These are phyloP conservation scores for Kernera saxatilis DNA, from an alignment of 345 rosid genomes.

Conservation along the genomic window DNA sequence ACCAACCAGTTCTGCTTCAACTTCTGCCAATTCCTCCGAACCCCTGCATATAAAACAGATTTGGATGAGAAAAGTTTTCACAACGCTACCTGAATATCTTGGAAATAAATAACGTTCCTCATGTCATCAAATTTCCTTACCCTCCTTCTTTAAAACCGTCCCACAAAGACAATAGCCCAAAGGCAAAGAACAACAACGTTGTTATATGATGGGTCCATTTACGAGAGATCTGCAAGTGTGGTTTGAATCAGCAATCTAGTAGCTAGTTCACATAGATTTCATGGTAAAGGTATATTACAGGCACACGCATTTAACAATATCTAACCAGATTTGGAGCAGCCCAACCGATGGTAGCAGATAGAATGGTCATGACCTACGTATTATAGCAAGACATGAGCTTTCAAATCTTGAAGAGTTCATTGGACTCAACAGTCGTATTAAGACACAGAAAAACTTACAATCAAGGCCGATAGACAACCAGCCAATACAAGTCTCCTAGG, in stretches of 20 bases:
- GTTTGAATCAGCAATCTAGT: neutral
- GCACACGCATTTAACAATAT: conserved; percentile 5
- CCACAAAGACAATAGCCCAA: conserved; percentile 88
- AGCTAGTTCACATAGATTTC: neutral
- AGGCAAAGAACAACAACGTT: conserved; percentile 74
- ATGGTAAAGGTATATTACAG: neutral
- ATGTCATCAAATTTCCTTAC: conserved; percentile 35
- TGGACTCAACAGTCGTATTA: neutral
- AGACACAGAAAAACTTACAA: conserved; percentile 39
- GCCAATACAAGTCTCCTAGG: conserved; percentile 87
- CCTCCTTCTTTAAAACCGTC: conserved; percentile 68
- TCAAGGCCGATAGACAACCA: conserved; percentile 70
- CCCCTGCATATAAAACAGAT: conserved; percentile 39
- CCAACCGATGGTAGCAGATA: conserved; percentile 84
- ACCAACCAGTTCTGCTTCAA: conserved; percentile 79
- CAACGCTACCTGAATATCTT: too few species aligned
- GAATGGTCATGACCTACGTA: conserved; percentile 80
- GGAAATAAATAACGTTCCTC: neutral
- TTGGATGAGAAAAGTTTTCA: too few species aligned
- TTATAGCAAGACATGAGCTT: neutral
- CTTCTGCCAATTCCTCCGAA: conserved; percentile 81
- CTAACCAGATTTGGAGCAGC: conserved; percentile 94
- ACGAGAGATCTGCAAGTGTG: conserved; percentile 64
- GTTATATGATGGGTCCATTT: conserved; percentile 86
- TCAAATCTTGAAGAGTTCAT: neutral